Evolutionary conservation across 768 basidiomycete species (phyloP).

Genomic region (Amanita thiersii): DNA sequence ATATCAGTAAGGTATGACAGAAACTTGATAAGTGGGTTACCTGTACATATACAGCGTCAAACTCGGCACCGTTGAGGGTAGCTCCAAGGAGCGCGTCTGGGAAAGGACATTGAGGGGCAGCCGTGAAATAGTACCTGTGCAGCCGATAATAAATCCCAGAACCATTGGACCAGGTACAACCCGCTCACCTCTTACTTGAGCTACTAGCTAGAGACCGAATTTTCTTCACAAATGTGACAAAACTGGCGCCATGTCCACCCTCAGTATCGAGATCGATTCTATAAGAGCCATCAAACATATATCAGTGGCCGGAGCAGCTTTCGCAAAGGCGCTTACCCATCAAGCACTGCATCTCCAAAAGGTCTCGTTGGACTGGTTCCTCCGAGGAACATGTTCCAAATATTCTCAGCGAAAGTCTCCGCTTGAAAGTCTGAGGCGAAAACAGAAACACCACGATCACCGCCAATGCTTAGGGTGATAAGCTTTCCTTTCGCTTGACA

Average conservation of each 20-base stretch:
- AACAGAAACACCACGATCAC: conserved; percentile 51
- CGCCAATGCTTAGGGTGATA: conserved; percentile 51
- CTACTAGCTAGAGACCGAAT: conserved; percentile 43
- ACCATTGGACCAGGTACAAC: neutral
- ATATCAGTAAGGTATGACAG: conserved; percentile 14
- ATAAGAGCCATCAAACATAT: conserved; percentile 3
- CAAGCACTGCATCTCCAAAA: conserved; percentile 63
- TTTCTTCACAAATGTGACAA: conserved; percentile 45
- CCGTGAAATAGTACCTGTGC: conserved; percentile 56
- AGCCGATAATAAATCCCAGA: no score
- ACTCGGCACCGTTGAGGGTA: conserved; percentile 51
- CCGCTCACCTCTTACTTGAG: conserved; percentile 46
- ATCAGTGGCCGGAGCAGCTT: neutral
- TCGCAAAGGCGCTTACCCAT: conserved; percentile 39
- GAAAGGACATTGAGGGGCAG: conserved; percentile 60
- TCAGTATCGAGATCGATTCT: conserved; percentile 73
- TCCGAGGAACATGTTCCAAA: conserved; percentile 73
- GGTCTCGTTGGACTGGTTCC: conserved; percentile 49
- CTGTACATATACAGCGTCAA: no score
- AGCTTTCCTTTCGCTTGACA: conserved; percentile 63
- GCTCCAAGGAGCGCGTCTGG: conserved; percentile 55
- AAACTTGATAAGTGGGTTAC: conserved; percentile 58
- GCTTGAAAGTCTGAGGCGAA: conserved; percentile 55
- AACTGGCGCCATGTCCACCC: conserved; percentile 43
- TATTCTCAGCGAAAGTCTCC: conserved; percentile 48